Evolutionary conservation across 306 rosid species (phyloP).

Genomic region (Canavalia ensiformis): DNA sequence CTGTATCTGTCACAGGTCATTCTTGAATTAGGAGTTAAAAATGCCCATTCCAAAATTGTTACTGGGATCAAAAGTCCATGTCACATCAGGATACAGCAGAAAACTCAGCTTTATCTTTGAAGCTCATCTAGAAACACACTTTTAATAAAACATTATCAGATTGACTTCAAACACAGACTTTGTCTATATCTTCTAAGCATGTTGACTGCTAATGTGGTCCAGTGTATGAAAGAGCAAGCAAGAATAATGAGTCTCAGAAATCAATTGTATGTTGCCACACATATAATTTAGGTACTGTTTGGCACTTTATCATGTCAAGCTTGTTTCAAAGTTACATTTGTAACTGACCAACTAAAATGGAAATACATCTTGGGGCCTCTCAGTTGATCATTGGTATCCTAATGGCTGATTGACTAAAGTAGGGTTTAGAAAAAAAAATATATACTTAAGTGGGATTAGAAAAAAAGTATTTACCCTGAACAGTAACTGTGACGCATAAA

Average conservation of each 20-base stretch:
- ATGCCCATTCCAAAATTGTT: not conserved
- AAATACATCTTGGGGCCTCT: slow-evolving; percentile 11
- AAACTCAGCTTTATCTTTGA: slow-evolving; percentile 8
- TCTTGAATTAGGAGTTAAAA: not conserved
- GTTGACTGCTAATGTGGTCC: slow-evolving; percentile 11
- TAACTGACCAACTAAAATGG: not conserved
- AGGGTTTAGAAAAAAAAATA: too few species aligned
- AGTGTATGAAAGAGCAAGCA: not conserved
- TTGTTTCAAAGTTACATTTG: not conserved
- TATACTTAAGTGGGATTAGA: too few species aligned
- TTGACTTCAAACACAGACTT: slow-evolving; percentile 2
- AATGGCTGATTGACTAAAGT: too few species aligned
- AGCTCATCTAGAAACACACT: slow-evolving; percentile 22
- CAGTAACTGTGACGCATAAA: too few species aligned
- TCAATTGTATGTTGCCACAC: not conserved
- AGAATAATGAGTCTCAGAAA: not conserved
- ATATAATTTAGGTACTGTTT: not conserved
- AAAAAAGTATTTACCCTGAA: too few species aligned
- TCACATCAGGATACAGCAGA: not conserved
- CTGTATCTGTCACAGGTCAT: not conserved
- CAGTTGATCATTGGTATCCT: slow-evolving; percentile 9
- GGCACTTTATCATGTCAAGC: not conserved
- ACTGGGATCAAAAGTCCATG: not conserved
- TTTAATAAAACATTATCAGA: slow-evolving; percentile 28
- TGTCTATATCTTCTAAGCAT: slow-evolving; percentile 17